Conservation (phyloP, 768 basidiomycete genomes). For the Lactifluus subvellereus region DNA sequence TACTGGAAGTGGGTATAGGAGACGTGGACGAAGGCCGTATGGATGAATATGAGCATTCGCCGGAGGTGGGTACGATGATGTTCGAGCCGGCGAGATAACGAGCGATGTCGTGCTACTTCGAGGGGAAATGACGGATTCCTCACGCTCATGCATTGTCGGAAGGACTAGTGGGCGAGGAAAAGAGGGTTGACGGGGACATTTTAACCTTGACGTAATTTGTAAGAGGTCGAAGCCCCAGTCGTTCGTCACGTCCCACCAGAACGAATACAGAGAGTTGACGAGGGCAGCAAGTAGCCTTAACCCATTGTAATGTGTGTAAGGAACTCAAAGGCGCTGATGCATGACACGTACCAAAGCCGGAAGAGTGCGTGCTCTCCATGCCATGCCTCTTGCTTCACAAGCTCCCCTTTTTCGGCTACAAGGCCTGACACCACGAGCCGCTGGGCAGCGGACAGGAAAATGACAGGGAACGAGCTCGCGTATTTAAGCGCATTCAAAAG, state of each 20-base stretch:
- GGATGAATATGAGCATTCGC: slow-evolving; percentile 17
- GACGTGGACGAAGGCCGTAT: slow-evolving; percentile 71
- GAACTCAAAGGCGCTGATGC: neutral
- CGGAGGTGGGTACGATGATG: neutral
- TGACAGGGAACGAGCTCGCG: slow-evolving; percentile 93
- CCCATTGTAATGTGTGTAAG: neutral
- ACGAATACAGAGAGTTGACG: slow-evolving; percentile 89
- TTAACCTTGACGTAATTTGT: slow-evolving; percentile 27
- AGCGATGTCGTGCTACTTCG: neutral
- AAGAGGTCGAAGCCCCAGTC: slow-evolving; percentile 93
- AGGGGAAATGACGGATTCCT: slow-evolving; percentile 25
- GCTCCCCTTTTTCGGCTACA: slow-evolving; percentile 42
- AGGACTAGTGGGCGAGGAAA: slow-evolving; percentile 43
- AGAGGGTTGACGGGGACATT: slow-evolving; percentile 26
- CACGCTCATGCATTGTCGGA: slow-evolving; percentile 41
- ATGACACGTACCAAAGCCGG: slow-evolving; percentile 60
- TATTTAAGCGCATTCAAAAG: slow-evolving; percentile 94
- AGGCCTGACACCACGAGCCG: slow-evolving; percentile 59
- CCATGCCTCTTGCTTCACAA: slow-evolving; percentile 44
- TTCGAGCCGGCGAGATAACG: neutral
- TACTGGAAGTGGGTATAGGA: slow-evolving; percentile 73
- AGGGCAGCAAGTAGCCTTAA: slow-evolving; percentile 76
- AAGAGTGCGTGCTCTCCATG: slow-evolving; percentile 75
- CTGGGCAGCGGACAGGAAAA: slow-evolving; percentile 89
- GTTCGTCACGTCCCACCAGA: slow-evolving; percentile 99